A percentile compares a stretch with the other conserved stretches of the same genome.
Conservation (phyloP, 768 basidiomycete species). For the Lactarius tabidus region DNA sequence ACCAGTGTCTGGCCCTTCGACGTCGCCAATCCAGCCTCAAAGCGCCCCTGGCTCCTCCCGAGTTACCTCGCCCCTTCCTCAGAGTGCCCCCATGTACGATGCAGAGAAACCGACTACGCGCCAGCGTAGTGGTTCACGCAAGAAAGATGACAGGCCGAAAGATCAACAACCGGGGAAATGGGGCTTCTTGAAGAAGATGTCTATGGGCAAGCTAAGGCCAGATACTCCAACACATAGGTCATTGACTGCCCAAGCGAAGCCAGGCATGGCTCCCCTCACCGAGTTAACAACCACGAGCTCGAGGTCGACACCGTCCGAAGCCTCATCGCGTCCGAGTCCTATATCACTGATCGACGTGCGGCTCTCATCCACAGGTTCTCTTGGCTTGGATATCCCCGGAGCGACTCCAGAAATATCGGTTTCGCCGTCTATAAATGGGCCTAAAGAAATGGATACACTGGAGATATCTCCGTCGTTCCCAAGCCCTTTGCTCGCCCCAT, state of each 20-base stretch:
- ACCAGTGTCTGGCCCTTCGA: not conserved
- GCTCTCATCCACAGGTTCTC: constrained; percentile 63
- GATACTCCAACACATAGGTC: constrained; percentile 43
- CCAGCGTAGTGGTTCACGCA: constrained; percentile 25
- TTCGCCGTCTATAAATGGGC: constrained; percentile 18
- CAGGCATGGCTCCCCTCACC: constrained; percentile 25
- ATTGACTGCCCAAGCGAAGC: constrained; percentile 38
- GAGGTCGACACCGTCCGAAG: not conserved
- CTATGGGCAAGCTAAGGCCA: constrained; percentile 86
- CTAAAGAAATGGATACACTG: constrained; percentile 8
- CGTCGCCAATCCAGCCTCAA: not conserved
- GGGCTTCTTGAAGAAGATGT: constrained; percentile 99
- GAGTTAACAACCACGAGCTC: not conserved
- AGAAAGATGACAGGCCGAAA: constrained; percentile 27
- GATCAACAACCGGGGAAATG: constrained; percentile 71
- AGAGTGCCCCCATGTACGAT: constrained; percentile 2
- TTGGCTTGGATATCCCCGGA: constrained; percentile 36
- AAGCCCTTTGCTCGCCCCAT: constrained; percentile 2
- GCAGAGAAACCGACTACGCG: constrained; percentile 9
- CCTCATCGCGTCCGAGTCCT: constrained; percentile 29
- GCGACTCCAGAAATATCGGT: constrained; percentile 14
- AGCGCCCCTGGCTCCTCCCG: not conserved
- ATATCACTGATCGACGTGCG: constrained; percentile 30
- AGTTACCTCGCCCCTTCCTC: not conserved
- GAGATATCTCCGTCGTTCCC: constrained; percentile 7